Conservation (phyloP, 768 basidiomycete species). For the Rhodocollybia butyracea region DNA sequence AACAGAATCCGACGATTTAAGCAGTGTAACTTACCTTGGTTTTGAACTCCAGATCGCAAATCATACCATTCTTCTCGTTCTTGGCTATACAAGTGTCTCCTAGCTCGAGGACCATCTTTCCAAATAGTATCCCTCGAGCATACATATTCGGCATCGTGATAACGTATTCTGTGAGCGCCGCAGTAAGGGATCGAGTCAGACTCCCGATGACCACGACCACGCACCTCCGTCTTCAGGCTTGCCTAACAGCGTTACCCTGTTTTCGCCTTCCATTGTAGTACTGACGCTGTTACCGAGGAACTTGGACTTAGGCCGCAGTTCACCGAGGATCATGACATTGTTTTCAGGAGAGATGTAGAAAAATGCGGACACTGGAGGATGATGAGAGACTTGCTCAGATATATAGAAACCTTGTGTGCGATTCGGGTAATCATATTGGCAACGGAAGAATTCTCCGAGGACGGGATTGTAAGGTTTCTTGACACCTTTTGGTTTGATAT, state of each 20-base stretch:
- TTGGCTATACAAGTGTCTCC: conserved; percentile 85
- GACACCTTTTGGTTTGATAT: conserved; percentile 98
- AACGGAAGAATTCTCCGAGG: conserved; percentile 97
- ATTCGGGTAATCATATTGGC: conserved; percentile 88
- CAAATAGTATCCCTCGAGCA: conserved; percentile 81
- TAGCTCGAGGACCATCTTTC: conserved; percentile 94
- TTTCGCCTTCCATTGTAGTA: conserved; percentile 96
- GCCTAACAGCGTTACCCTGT: conserved; percentile 79
- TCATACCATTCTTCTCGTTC: conserved; percentile 73
- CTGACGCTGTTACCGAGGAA: conserved; percentile 97
- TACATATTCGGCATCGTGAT: conserved; percentile 99
- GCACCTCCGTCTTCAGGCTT: conserved; percentile 83
- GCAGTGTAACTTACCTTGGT: conserved; percentile 52
- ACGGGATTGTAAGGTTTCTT: conserved; percentile 99
- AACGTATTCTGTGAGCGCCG: conserved; percentile 58
- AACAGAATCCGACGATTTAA: conserved; percentile 31
- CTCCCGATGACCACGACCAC: conserved; percentile 21
- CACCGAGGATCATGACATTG: conserved; percentile 82
- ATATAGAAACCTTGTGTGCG: conserved; percentile 90
- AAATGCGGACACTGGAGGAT: conserved; percentile 94
- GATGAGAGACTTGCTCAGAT: conserved; percentile 96
- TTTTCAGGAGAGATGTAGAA: conserved; percentile 93
- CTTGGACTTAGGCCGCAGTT: conserved; percentile 91
- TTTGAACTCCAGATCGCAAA: conserved; percentile 93
- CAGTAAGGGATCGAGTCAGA: background rate